A percentile compares a stretch with the other conserved stretches of the same genome.
phyloP scores from a whole-genome alignment of 2,329 filamentous ascomycete species.

The Fusarium sulawesiense region DNA sequence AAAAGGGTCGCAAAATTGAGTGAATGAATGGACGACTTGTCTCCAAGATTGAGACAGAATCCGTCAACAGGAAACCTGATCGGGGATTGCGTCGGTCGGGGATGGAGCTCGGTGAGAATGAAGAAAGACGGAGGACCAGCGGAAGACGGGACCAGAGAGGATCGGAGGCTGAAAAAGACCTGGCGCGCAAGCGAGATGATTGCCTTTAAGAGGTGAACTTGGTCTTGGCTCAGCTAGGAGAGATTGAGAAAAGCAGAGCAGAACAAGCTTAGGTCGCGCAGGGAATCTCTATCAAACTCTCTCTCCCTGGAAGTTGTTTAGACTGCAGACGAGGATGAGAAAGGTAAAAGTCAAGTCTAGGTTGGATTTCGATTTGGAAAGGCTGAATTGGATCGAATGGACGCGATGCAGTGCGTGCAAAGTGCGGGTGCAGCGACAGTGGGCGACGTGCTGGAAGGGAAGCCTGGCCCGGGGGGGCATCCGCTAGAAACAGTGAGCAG shows the following conservation, averaged over 20 bases:
- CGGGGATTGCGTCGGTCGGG: slow-evolving; percentile 45
- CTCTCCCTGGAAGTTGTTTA: slow-evolving; percentile 17
- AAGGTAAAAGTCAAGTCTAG: slow-evolving; percentile 3
- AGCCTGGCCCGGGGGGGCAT: slow-evolving; percentile 22
- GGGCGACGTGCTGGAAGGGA: slow-evolving; percentile 32
- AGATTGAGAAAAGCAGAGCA: slow-evolving; percentile 41
- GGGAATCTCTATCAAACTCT: slow-evolving; percentile 23
- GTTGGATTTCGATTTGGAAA: slow-evolving; percentile 8
- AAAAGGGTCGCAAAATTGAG: slow-evolving; percentile 20
- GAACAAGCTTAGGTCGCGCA: slow-evolving; percentile 34
- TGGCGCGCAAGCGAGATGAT: slow-evolving; percentile 66
- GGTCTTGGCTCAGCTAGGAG: slow-evolving; percentile 48
- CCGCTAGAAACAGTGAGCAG: slow-evolving; percentile 39
- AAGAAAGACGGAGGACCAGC: slow-evolving; percentile 43
- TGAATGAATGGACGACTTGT: slow-evolving; percentile 30
- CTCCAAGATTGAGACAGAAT: slow-evolving; percentile 31
- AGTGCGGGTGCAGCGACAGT: slow-evolving; percentile 18
- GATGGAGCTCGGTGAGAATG: slow-evolving; percentile 47
- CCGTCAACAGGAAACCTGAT: slow-evolving; percentile 40
- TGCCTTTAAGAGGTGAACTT: slow-evolving; percentile 57
- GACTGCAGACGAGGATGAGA: slow-evolving; percentile 12
- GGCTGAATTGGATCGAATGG: slow-evolving; percentile 10
- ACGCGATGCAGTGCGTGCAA: slow-evolving; percentile 24
- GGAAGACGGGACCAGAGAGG: slow-evolving; percentile 44
- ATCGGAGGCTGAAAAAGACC: slow-evolving; percentile 58